Evolutionary conservation across 2,329 filamentous ascomycete genomes (phyloP), one percentile per base, ranked within the genome.

Genomic region (Neocatenulostroma microsporum): DNA sequence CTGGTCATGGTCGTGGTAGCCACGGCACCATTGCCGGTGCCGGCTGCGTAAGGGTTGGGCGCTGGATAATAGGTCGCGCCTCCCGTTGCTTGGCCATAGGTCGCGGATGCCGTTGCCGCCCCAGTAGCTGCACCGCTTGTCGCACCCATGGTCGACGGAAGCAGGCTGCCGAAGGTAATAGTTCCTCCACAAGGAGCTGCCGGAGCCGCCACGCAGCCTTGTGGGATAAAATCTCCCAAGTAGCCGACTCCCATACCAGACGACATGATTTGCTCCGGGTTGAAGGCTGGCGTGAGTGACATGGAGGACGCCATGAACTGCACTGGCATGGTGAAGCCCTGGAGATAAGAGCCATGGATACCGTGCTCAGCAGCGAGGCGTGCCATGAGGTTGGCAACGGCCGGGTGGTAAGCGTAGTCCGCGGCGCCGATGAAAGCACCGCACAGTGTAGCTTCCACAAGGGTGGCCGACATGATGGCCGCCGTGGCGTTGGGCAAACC

Each of bases 391-490:
- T 17, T 17, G 21, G 33, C 33, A 12, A 20, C 33, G 12, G 13
- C 23, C 14, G 33, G 33, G 24, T 26, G 13, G 41, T 67, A 62
- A 13, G 62, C 64, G 10, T 45, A 48, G 13, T 62, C 57, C 3
- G 63, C 63, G 15, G 54, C 53, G 19, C 65, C 56, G 46, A 67
- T 66, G 47, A 48, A 65, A 41, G 33, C 24, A 20, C 33, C 33
- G 33, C 33, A 35, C n/a, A 35, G 33, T n/a, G 33, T 35, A 10
- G 33, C 33, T 21, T 35, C 33, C n/a, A n/a, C n/a, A n/a, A n/a
- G n/a, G n/a, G n/a, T n/a, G n/a, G n/a, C n/a, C n/a, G n/a, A n/a
- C 33, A 35, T 35, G 33, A 19, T 19, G 18, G n/a, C 17, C 8
- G 33, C 24, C n/a, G 24, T 19, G 33, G 33, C 19, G 33, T 14